Base-by-base conservation (phyloP, 768 basidiomycete species). In the Rhizopogon sp. region DNA sequence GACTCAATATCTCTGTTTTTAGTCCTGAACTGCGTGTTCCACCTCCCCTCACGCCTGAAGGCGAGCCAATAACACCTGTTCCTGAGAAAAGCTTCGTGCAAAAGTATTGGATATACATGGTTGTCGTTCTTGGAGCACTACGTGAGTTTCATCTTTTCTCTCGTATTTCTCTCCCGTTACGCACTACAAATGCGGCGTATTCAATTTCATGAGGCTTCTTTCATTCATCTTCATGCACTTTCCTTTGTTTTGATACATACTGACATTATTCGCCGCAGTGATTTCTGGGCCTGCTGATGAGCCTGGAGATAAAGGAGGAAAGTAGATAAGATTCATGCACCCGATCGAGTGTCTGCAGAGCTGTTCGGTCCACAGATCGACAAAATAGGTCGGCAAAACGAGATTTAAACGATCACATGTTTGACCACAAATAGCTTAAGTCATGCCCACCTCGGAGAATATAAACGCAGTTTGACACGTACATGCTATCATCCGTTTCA, bases 81-180 rank as follows among this genome's bases (percentile, higher is more conserved):
- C 78, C 79, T 0, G 90, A 95, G 64, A 88, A 93, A 69, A 74
- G 83, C 10, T 91, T 94, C 69, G 54, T 93, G 41, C 88, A 91
- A 64, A 94, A 93, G 67, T 95, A 95, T 69, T 95, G 93, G 93
- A 75, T 93, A 69, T 93, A 93, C 62, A 79, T 91, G 39, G 72
- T 78, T 41, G 76, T 83, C 3, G 67, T 81, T 43, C 67, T 87
- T 9, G 64, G 87, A 16, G 79, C 83, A 43, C 63, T 88, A 16
- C 52, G 86, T 89, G 64, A 69, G 85, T 79, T 52, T 11, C 39
- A 16, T 22, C 20, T 14, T 22, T 22, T 22, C 20, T 5, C 5
- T 42, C 41, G 40, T 41, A 10, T 35, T 20, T 20, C 4, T 49
- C 11, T 46, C 28, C 22, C 41, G 4, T 31, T 13, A 25, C 22